These are phyloP conservation scores for Colletotrichum shisoi DNA, from an alignment of 2,329 filamentous ascomycete genomes.

Conservation along the genomic window DNA sequence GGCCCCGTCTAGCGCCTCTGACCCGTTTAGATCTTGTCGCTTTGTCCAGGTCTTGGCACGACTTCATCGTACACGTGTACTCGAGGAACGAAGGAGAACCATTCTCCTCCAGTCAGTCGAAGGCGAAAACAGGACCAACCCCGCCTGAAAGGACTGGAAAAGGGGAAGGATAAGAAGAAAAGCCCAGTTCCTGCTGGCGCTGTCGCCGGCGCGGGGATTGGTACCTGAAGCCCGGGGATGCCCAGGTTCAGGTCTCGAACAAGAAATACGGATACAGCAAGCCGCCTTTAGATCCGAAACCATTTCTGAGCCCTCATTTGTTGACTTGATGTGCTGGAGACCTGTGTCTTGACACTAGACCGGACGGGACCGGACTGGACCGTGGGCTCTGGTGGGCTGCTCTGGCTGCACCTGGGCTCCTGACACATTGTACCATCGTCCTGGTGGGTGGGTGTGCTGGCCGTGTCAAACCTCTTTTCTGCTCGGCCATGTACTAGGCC, in stretches of 20 bases:
- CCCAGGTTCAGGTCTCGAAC: constrained; percentile 23
- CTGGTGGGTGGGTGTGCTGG: constrained; percentile 10
- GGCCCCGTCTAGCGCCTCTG: constrained; percentile 27
- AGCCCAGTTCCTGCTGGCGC: not conserved
- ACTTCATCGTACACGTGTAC: constrained; percentile 9
- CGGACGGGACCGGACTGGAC: constrained; percentile 36
- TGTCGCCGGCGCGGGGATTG: constrained; percentile 6
- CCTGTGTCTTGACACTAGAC: constrained; percentile 26
- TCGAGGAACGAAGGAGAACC: not conserved
- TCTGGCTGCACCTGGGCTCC: constrained; percentile 7
- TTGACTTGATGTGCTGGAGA: constrained; percentile 15
- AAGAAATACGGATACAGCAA: constrained; percentile 19
- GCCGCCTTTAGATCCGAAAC: constrained; percentile 32
- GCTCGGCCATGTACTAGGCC: not conserved
- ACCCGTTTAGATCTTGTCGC: constrained; percentile 10
- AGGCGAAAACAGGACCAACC: not conserved
- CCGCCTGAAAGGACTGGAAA: not conserved
- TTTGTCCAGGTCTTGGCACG: constrained; percentile 9
- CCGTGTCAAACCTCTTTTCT: constrained; percentile 2
- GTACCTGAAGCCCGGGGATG: constrained; percentile 2
- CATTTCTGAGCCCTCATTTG: constrained; percentile 31
- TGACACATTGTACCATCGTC: constrained; percentile 5
- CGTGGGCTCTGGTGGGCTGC: constrained; percentile 28
- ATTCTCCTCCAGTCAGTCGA: not conserved
- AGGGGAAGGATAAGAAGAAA: not conserved